A percentile compares a stretch with the other conserved stretches of the same genome.
Evolutionary conservation across 163 green algal species (phyloP).

Genomic region (Coccomyxa subellipsoidea): DNA sequence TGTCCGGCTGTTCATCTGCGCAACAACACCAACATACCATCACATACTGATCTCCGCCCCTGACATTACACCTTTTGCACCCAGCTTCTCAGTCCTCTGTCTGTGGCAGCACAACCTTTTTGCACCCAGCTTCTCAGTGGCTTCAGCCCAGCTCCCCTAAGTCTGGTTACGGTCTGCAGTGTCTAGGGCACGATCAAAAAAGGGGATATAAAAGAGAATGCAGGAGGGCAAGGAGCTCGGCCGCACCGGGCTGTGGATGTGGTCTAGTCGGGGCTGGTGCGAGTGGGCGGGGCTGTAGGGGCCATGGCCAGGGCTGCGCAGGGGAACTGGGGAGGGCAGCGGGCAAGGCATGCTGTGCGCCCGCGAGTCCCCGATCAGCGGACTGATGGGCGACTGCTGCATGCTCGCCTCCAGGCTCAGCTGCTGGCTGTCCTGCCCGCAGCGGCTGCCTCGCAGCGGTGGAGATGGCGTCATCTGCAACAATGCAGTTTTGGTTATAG

Average conservation of each 20-base stretch:
- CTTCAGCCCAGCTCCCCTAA: too few species aligned
- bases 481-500: too few species aligned
- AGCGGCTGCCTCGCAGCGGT: background rate
- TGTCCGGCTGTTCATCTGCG: background rate
- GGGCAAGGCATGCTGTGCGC: slow-evolving; percentile 3
- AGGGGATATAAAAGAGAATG: background rate
- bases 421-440: slow-evolving; percentile 4
- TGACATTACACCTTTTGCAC: too few species aligned
- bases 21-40: too few species aligned
- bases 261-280: background rate
- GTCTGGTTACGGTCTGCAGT: too few species aligned
- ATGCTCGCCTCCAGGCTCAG: background rate
- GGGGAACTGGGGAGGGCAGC: background rate
- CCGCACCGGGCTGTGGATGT: background rate
- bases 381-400: background rate
- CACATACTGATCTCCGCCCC: too few species aligned
- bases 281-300: background rate
- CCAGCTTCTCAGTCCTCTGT: too few species aligned
- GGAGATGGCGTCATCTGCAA: background rate
- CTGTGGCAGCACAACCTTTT: too few species aligned
- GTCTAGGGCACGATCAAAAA: too few species aligned
- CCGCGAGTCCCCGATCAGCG: background rate
- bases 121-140: background rate
- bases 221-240: background rate
- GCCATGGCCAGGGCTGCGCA: background rate